Evolutionary conservation across 768 basidiomycete genomes (phyloP), one percentile per base, ranked within the genome.

Genomic region (Pholiota microspora): DNA sequence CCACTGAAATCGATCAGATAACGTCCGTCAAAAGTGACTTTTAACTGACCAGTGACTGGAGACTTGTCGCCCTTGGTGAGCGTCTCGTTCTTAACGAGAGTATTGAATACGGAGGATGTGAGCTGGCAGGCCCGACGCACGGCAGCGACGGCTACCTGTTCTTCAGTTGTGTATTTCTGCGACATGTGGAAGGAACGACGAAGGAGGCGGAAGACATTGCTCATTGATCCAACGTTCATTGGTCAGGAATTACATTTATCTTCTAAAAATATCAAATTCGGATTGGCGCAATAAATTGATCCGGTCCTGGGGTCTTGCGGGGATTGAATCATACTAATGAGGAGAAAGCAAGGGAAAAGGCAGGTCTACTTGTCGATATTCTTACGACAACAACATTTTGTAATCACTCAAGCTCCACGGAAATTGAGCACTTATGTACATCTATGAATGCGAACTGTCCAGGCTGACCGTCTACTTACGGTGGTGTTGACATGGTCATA

Each of bases 31-130:
- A 29, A 24, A 29, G 46, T n/a, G 18, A 45, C 13, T 34, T 24
- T 12, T 27, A 36, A 60, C 76, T 47, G 56, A 89, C 92, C 87
- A 10, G 93, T 95, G 1, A 96, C 93, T 8, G 93, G 93, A 1
- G 88, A 89, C 69, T 94, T 94, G 75, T 99, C 96, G 24, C 80
- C 85, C 68, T 99, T 98, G 45, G 86, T 86, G 34, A 95, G 74
- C 0, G 90, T 94, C 70, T 96, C 96, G 61, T 84, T 84, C 58
- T 84, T 86, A 59, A 92, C 86, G 50, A 97, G 81, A 49, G 83
- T 86, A 63, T 87, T 85, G 73, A 98, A 97, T 16, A 98, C 90
- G 1, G 86, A 81, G 2, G 86, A 82, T 1, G 95, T 95, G 57
- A 97, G 76, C 23, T 78, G 74, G 66, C 90, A 94, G 3, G 95